Conservation (phyloP, 192 early-diverging fungal genomes). For the Gonapodya prolifera region DNA sequence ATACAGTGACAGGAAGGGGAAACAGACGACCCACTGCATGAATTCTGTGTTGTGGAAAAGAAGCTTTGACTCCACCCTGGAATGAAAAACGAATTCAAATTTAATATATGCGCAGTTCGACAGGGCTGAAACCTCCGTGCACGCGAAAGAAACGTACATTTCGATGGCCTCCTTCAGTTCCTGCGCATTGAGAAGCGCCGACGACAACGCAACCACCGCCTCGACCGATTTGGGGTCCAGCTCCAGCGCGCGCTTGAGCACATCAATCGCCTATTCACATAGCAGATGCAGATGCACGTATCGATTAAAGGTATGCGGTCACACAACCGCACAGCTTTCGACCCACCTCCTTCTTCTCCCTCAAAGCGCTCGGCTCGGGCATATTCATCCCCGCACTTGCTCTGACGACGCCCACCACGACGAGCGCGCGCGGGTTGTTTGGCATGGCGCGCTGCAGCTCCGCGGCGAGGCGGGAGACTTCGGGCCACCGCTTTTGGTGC, state of each 20-base stretch:
- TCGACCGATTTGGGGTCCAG: neutral
- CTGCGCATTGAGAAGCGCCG: neutral
- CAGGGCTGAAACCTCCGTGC: too few relatives aligned
- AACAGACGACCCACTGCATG: neutral
- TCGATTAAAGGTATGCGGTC: too few relatives aligned
- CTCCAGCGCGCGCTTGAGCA: neutral
- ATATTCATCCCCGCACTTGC: neutral
- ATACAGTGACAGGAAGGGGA: neutral
- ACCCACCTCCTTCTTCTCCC: neutral
- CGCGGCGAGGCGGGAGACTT: neutral
- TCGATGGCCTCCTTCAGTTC: neutral
- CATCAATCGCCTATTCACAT: neutral
- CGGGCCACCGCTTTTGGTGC: neutral
- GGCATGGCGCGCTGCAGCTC: neutral
- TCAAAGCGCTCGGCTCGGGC: neutral
- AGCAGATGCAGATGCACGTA: too few relatives aligned
- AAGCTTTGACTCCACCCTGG: neutral
- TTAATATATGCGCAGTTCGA: too few relatives aligned
- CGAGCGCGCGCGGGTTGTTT: neutral
- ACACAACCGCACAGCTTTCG: neutral
- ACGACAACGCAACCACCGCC: neutral
- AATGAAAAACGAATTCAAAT: too few relatives aligned
- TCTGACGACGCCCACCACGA: neutral
- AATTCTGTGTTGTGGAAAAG: neutral
- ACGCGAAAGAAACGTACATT: neutral